Base-by-base conservation (phyloP, 106 monocot genomes). In the Xerophyta viscosa region DNA sequence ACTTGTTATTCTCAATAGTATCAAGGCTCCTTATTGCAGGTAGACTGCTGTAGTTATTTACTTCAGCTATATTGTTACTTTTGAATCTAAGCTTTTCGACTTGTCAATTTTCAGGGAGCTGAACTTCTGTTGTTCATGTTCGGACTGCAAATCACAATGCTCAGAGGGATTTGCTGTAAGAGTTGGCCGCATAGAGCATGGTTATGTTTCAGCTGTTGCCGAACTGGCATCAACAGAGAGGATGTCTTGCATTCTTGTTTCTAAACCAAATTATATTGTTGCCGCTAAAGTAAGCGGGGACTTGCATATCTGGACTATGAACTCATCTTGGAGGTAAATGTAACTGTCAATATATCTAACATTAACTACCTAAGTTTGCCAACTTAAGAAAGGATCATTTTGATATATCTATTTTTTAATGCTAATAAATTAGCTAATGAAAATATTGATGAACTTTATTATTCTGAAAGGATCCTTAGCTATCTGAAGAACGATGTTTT, bases 11-110 rank as follows among this genome's bases (percentile, higher is more conserved):
- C 33, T 74, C 42, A 68, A 53, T 46, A 76, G 66, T 64, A 67
- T 90, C 48, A 86, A 69, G 68, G 71, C 52, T 54, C 98, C 98
- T 71, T 69, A 39, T 48, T 98, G 98, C 86, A 98, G 90, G 98
- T 98, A 56, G 23, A 52, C 36, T 68, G 24, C 27, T 26, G 11
- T 6, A 11, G 5, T 36, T 36, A 5, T 36, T 36, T 36, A 36
- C 33, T 11, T 36, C 11, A 36, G 33, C 33, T 36, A 11, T 36
- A 36, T 36, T 60, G 21, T 12, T 7, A 12, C 37, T 12, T 37
- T 37, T 37, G 37, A 7, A 6, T 12, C 12, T 37, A n/a, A n/a
- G n/a, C n/a, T n/a, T n/a, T 48, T 10, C 52, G 46, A 24, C 46
- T n/a, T 60, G 24, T 29, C 50, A 48, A 64, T 63, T 70, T 8